phyloP scores from a whole-genome alignment of 2,329 filamentous ascomycete genomes.

The Neoscytalidium dimidiatum region DNA sequence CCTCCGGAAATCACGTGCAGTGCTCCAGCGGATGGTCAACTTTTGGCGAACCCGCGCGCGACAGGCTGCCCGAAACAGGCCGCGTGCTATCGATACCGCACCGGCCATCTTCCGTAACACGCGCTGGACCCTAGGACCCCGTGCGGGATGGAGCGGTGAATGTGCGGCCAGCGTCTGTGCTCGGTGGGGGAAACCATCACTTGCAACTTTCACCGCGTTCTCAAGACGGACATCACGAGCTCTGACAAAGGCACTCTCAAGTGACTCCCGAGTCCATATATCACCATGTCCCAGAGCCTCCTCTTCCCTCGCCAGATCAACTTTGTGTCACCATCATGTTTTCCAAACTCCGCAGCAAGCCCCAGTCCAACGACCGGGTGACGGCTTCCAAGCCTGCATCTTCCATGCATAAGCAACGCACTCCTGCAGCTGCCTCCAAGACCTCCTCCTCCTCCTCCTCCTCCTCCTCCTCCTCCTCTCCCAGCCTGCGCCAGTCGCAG shows the following conservation, averaged over 20 bases:
- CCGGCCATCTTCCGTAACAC: background rate
- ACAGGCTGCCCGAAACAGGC: slow-evolving; percentile 9
- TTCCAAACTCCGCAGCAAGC: background rate
- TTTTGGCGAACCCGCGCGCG: slow-evolving; percentile 1
- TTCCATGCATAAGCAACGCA: slow-evolving; percentile 9
- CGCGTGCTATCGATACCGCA: background rate
- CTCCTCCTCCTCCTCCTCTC: background rate
- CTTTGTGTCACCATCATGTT: background rate
- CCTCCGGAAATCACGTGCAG: background rate
- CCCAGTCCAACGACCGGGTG: background rate
- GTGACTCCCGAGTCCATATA: background rate
- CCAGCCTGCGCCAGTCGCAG: background rate
- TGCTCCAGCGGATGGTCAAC: background rate
- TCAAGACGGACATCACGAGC: background rate
- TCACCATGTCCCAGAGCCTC: background rate
- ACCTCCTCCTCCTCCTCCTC: background rate
- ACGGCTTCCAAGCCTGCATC: background rate
- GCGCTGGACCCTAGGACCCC: too few relatives aligned
- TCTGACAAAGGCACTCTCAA: background rate
- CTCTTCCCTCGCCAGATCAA: background rate
- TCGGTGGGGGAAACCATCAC: background rate
- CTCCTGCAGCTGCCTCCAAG: slow-evolving; percentile 8
- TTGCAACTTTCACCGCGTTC: slow-evolving; percentile 8
- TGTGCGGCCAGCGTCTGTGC: slow-evolving; percentile 10
- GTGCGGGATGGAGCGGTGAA: slow-evolving; percentile 7